phyloP scores from a whole-genome alignment of 192 early-diverging fungal genomes.

The Lunasporangiospora selenospora region DNA sequence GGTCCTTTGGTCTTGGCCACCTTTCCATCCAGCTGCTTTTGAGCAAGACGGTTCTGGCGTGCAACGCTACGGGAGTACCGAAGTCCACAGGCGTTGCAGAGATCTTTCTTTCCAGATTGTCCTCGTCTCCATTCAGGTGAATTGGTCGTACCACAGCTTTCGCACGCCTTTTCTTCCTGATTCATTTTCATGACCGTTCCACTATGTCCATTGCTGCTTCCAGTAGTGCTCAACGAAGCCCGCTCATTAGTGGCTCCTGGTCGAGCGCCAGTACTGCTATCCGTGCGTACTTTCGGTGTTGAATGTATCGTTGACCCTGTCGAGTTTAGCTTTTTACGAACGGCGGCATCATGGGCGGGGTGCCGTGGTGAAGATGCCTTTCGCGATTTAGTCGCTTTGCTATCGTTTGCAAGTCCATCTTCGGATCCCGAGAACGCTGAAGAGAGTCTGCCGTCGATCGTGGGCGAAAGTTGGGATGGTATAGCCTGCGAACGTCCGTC shows the following conservation, averaged over 20 bases:
- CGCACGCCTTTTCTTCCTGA: constrained; percentile 46
- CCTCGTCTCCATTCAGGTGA: constrained; percentile 64
- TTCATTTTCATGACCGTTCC: constrained; percentile 19
- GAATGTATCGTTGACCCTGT: too few species aligned
- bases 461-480: too few species aligned
- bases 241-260: too few species aligned
- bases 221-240: neutral
- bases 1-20: constrained; percentile 16
- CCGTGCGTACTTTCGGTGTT: too few species aligned
- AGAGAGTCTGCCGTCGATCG: too few species aligned
- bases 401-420: too few species aligned
- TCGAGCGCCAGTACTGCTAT: too few species aligned
- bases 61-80: constrained; percentile 53
- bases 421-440: too few species aligned
- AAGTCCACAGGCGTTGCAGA: constrained; percentile 66
- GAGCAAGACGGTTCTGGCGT: constrained; percentile 46
- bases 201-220: constrained; percentile 1
- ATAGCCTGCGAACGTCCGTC: neutral
- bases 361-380: constrained; percentile 29
- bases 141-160: constrained; percentile 57
- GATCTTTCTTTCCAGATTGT: constrained; percentile 61
- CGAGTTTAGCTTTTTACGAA: constrained; percentile 31
- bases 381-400: too few species aligned
- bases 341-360: constrained; percentile 38
- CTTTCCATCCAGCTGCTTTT: constrained; percentile 43